Percentiles rank a stretch among this genome's conserved stretches.
These are phyloP conservation scores for Aspergillus pseudonomiae DNA, from an alignment of 2,329 filamentous ascomycete genomes.

Conservation along the genomic window DNA sequence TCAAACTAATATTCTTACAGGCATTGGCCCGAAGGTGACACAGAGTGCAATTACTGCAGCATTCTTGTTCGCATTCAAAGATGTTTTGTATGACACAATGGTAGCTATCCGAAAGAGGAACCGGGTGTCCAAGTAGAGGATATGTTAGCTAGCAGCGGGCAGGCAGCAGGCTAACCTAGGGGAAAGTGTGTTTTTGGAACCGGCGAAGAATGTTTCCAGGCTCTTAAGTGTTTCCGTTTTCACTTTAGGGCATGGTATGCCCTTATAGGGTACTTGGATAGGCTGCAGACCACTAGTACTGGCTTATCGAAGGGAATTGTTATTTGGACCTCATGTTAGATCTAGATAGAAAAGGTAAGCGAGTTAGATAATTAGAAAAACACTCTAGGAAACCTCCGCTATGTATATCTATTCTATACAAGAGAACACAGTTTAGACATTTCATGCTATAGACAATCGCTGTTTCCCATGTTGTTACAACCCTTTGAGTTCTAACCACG, in stretches of 20 bases:
- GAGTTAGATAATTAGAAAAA: too few species aligned
- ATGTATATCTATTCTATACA: too few species aligned
- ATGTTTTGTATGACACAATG: constrained; percentile 77
- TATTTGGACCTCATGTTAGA: too few species aligned
- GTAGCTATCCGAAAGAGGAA: constrained; percentile 37
- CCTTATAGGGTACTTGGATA: neutral
- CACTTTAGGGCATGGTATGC: neutral
- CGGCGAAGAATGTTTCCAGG: neutral
- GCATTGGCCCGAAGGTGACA: constrained; percentile 92
- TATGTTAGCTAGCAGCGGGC: neutral
- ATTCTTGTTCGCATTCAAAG: constrained; percentile 97
- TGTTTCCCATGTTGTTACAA: too few species aligned
- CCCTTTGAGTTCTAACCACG: too few species aligned
- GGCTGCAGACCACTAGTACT: neutral
- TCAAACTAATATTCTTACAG: constrained; percentile 50
- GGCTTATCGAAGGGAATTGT: neutral
- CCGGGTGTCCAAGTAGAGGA: constrained; percentile 35
- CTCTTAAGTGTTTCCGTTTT: neutral
- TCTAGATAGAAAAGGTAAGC: too few species aligned
- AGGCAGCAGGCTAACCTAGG: too few species aligned
- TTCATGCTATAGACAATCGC: too few species aligned
- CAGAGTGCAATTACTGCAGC: constrained; percentile 96
- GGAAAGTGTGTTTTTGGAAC: too few species aligned
- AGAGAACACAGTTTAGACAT: too few species aligned
- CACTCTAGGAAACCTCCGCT: too few species aligned